Base-by-base conservation (phyloP, 2,329 filamentous ascomycete genomes). In the Xylariaceae sp. region DNA sequence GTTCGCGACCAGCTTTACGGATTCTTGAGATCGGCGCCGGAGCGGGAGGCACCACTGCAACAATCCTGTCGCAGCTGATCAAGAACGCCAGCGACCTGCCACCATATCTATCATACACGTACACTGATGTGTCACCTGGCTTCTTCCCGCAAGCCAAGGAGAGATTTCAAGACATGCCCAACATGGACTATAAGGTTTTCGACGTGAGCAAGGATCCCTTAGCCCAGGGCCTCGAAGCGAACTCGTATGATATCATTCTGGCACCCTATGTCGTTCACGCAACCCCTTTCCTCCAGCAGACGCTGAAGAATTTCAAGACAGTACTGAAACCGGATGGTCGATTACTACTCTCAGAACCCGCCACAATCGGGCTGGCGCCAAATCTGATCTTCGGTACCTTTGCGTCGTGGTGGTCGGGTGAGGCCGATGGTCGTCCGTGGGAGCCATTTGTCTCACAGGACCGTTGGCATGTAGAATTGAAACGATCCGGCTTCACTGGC, bases 21-120 rank as follows among this genome's bases (percentile, higher is more conserved):
- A 46, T 54, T 13, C 51, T 54, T 16, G 51, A 54, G 47, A 40
- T 54, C n/a, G 51, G 51, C 17, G 52, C 52, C 9, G 48, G 52
- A 1, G 31, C 48, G 3, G 52, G 52, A 13, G 45, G 48, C 11
- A 41, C 40, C 16, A 54, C 48, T 1, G 44, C 31, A n/a, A 34
- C 7, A 2, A 36, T 51, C 14, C 31, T 54, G 5, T 17, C 13
- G 3, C 14, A 34, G 17, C 17, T 48, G 5, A 17, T 34, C 12
- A n/a, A 17, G n/a, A 34, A 40, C 1, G 31, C n/a, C n/a, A n/a
- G 22, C n/a, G 17, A 34, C n/a, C 12, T 36, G 13, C 44, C 31
- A 34, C 41, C 33, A 4, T 51, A 45, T 42, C 43, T 33, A 5
- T n/a, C 33, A 10, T 55, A 55, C 34, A 42, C 45, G n/a, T 55